Conservation (phyloP, 257 asterid species). For the Avicennia marina region DNA sequence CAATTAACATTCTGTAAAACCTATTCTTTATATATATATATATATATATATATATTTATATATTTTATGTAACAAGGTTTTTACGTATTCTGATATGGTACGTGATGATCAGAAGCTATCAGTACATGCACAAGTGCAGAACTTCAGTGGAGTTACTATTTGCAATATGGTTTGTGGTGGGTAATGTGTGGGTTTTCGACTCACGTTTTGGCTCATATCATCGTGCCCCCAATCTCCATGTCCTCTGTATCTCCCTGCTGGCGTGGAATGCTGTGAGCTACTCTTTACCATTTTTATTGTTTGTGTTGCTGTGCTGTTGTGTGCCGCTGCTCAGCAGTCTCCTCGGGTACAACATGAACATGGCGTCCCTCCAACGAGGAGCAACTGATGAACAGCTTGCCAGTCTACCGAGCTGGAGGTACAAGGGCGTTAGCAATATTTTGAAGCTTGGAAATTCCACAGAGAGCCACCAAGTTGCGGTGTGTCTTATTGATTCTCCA, state of each 20-base stretch:
- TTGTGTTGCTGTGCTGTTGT: constrained; percentile 75
- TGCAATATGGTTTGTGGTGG: constrained; percentile 98
- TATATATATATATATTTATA: not conserved
- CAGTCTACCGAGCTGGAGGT: constrained; percentile 55
- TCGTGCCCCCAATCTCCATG: constrained; percentile 72
- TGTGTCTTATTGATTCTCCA: constrained; percentile 18
- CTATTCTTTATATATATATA: not conserved
- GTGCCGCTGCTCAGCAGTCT: constrained; percentile 69
- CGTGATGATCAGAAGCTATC: constrained; percentile 40
- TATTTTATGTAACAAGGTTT: not conserved
- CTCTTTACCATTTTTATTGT: constrained; percentile 83
- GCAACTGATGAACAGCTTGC: constrained; percentile 80
- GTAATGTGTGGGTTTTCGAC: constrained; percentile 89
- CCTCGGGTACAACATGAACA: constrained; percentile 88
- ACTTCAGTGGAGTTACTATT: constrained; percentile 65
- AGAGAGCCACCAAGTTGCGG: constrained; percentile 41
- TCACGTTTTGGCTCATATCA: constrained; percentile 67
- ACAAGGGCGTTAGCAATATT: constrained; percentile 33
- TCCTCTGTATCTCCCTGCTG: constrained; percentile 70
- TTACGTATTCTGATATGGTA: not conserved
- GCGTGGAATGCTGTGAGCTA: constrained; percentile 91
- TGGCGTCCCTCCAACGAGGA: constrained; percentile 62
- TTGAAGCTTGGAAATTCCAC: constrained; percentile 32
- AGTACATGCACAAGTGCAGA: constrained; percentile 48
- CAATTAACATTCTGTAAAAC: not conserved